Evolutionary conservation across 2,329 filamentous ascomycete species (phyloP), one percentile per base, ranked within the genome.

Genomic region (Shiraia sp.): DNA sequence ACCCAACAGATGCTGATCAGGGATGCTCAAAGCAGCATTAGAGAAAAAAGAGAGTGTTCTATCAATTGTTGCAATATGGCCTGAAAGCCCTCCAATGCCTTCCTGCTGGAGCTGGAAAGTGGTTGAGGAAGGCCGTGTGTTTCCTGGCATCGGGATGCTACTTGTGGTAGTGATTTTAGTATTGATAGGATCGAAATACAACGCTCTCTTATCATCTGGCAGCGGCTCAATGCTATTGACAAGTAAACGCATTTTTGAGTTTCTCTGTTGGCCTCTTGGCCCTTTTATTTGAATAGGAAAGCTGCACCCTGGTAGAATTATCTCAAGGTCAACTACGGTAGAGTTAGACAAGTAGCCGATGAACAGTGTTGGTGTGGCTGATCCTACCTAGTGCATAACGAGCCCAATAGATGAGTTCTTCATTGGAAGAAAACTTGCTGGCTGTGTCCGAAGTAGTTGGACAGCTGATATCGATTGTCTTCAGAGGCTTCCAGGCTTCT

Each of bases 281-380:
- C 64, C 60, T 39, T 55, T 63, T 22, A 54, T 56, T 24, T 63
- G 64, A 14, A 83, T 78, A 19, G 90, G 87, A 49, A 95, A 82
- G 0, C 79, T 73, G 72, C 90, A 81, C 4, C 87, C 87, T 3
- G 83, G 78, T 24, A 86, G 81, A 13, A 95, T 73, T 29, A 85
- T 77, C 45, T 90, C 88, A 23, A 86, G 80, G 40, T 80, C 75
- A 26, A 73, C 81, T 84, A 47, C 25, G 9, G 32, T n/a, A 17
- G 19, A 8, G 45, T 57, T 16, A 57, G 51, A 15, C 22, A 42
- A 32, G 32, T 14, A 17, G 29, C 15, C 13, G 36, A 25, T 33
- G 10, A 24, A 22, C 2, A 12, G 33, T n/a, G 12, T 10, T 17
- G 7, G 16, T 6, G 12, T 36, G 32, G 16, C 13, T 30, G 36